Percentiles rank a stretch among this genome's conserved stretches.
These are phyloP conservation scores for Striga asiatica DNA, from an alignment of 257 asterid genomes.

Conservation along the genomic window DNA sequence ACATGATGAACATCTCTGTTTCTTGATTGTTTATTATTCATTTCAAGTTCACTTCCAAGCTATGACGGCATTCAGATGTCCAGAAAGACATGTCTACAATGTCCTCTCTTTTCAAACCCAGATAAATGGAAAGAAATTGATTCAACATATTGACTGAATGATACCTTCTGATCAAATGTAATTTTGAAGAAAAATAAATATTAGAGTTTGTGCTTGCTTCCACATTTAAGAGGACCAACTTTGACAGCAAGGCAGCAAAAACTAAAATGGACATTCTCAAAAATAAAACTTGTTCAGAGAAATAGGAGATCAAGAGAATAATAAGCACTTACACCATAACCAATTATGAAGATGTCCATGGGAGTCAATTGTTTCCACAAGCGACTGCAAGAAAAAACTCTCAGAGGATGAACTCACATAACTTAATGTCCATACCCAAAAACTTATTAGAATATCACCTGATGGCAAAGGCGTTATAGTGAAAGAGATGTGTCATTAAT, in stretches of 20 bases:
- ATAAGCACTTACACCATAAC: conserved; percentile 75
- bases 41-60: conserved; percentile 8
- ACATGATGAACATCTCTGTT: conserved; percentile 1
- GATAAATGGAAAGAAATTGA: background rate
- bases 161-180: no score
- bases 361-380: conserved; percentile 84
- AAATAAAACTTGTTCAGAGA: conserved; percentile 10
- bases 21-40: background rate
- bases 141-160: background rate
- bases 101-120: background rate
- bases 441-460: conserved; percentile 47
- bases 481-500: conserved; percentile 68
- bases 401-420: conserved; percentile 10
- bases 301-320: conserved; percentile 3
- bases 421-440: conserved; percentile 8
- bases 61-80: background rate
- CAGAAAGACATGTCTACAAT: background rate
- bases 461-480: conserved; percentile 84
- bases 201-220: conserved; percentile 1
- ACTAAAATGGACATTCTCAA: conserved; percentile 12
- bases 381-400: conserved; percentile 43
- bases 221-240: background rate
- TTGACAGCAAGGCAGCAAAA: background rate
- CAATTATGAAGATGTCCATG: conserved; percentile 74
- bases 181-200: no score